Base-by-base conservation (phyloP, 495 filamentous ascomycete species). In the Parathielavia appendiculata region DNA sequence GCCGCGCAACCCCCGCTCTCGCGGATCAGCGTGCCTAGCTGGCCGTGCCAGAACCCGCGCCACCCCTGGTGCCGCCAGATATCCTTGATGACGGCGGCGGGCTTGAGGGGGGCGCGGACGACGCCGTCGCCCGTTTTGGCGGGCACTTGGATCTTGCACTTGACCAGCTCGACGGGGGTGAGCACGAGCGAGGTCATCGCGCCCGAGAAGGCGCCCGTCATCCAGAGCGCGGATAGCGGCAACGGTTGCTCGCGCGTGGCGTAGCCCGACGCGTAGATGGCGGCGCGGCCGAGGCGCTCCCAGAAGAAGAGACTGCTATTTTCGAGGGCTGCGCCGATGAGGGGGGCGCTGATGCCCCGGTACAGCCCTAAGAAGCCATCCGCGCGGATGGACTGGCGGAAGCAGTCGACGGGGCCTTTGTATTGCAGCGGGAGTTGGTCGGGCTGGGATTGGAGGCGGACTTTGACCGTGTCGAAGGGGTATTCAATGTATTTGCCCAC, bases 401-500 rank as follows among this genome's bases (percentile, higher is more conserved):
- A 95, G 74, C 93, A 97, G 75, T 97, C 95, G 54, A 97, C 60
- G 0, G 95, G 92, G 0, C 95, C 95, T 1, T 71, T 84, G 70
- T 97, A 98, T 19, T 81, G 86, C 14, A 90, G 83, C 30, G 92
- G 90, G 1, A 87, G 79, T 58, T 87, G 82, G 66, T 91, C 86
- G 9, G 91, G 90, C 70, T 97, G 93, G 5, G 86, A 86, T 69
- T 90, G 87, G 5, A 90, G 75, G 23, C 83, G 76, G 49, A 84
- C 93, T 78, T 99, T 99, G 64, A 99, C 86, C 0, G 95, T 99
- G 76, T 99, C 95, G 72, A 97, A 97, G 34, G 95, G 95, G 69
- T 95, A 99, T 67, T 99, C 95, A 65, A 99, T 90, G 61, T 89
- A 83, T 76, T 99, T 99, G 59, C 93, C 95, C 22, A 88, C 87